Base-by-base conservation (phyloP, 1,284 basidiomycete species). In the Macrocystidia cucumis region DNA sequence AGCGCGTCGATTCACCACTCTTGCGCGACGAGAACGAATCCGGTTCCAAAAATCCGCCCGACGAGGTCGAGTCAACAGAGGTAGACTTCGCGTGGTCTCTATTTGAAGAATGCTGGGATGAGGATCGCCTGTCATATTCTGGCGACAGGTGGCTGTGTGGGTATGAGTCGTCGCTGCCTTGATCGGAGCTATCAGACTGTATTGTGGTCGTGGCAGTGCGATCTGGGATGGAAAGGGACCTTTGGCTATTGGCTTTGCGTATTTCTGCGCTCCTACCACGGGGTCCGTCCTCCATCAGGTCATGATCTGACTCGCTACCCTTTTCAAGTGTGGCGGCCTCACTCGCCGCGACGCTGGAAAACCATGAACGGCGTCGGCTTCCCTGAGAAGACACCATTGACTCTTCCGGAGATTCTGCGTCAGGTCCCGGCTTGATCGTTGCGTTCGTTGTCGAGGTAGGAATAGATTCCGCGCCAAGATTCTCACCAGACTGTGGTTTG, bases 361-460 rank as follows among this genome's bases (percentile, higher is more conserved):
- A 65, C 65, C 65, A 68, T 13, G 55, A 60, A 29, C 51, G 55
- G 13, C 55, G 54, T 31, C 53, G 32, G n/a, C n/a, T 41, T 22
- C 35, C 46, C 13, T 40, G 41, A 5, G 44, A 33, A 20, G n/a
- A n/a, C n/a, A n/a, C n/a, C n/a, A n/a, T n/a, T n/a, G n/a, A n/a
- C n/a, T n/a, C n/a, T n/a, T n/a, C n/a, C n/a, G n/a, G n/a, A n/a
- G n/a, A n/a, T n/a, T n/a, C n/a, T n/a, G n/a, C n/a, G n/a, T n/a
- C n/a, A n/a, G n/a, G n/a, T n/a, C n/a, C n/a, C n/a, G n/a, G n/a
- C n/a, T n/a, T n/a, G n/a, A n/a, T n/a, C n/a, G n/a, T n/a, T n/a
- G n/a, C n/a, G n/a, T n/a, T n/a, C n/a, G n/a, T n/a, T n/a, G n/a
- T n/a, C n/a, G n/a, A n/a, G n/a, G n/a, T n/a, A n/a, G n/a, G n/a